Evolutionary conservation across 805 yeast genomes (phyloP), one percentile per base, ranked within the genome.

Genomic region (Scheffersomyces ergatensis): DNA sequence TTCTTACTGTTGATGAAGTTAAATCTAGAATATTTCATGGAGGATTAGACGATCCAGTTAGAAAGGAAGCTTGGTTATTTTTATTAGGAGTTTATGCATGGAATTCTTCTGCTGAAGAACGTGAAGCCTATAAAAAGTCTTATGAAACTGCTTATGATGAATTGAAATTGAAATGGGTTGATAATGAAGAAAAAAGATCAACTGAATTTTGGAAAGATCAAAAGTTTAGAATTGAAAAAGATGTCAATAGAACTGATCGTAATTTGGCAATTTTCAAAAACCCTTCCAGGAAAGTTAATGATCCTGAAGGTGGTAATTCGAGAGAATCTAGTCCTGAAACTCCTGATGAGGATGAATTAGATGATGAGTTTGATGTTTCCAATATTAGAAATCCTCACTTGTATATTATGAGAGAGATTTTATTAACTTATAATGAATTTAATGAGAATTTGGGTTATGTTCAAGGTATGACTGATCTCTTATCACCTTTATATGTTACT

Each of bases 401-500:
- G 43, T 72, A 78, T 45, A 75, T 67, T 38, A 64, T 93, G 66
- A 76, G 88, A 50, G 89, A 85, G 51, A 85, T 93, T 45, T 70
- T 93, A 30, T 72, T 89, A 42, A 87, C 97, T 0, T 92, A 85
- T 55, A 92, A 93, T 59, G 89, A 86, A 60, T 76, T 82, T 58
- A 90, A 93, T 60, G 72, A 69, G 34, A 84, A 89, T 50, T 64
- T 93, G 50, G 99, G 99, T 0, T 93, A 93, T 55, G 96, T 93
- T 15, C 99, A 93, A 65, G 99, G 99, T 2, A 93, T 93, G 99
- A 81, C 93, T 8, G 99, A 93, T 61, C 67, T 93, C 38, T 67
- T 93, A 27, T 85, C 97, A 0, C 97, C 97, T 0, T 63, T 93
- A 2, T 93, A 89, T 58, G 78, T 74, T 39, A 63, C 56, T 54